These are phyloP conservation scores for Alternaria incomplexa DNA, from an alignment of 2,329 filamentous ascomycete species.

Conservation along the genomic window DNA sequence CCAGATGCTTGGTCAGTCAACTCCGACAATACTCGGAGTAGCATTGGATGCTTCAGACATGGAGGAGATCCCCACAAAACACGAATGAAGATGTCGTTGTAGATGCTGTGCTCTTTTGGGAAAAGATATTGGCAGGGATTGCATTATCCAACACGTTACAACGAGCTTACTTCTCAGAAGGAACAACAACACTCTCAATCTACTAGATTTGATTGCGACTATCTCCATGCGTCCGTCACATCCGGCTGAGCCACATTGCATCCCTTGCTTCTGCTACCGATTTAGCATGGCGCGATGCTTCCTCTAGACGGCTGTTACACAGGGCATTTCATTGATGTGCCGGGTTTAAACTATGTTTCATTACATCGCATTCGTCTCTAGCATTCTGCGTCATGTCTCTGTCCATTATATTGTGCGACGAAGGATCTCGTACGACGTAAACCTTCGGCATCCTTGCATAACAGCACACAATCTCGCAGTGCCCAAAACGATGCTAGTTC, in stretches of 20 bases:
- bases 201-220: background rate
- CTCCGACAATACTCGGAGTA: background rate
- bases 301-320: background rate
- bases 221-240: background rate
- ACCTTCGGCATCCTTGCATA: background rate
- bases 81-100: background rate
- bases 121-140: conserved; percentile 1
- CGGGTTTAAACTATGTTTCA: background rate
- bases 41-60: background rate
- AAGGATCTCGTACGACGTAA: background rate
- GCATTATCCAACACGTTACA: conserved; percentile 4
- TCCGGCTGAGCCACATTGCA: background rate
- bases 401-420: background rate
- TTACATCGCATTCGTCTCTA: background rate
- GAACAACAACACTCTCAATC: background rate
- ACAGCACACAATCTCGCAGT: background rate
- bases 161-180: background rate
- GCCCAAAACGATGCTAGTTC: background rate
- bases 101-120: background rate
- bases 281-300: background rate
- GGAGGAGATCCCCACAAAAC: background rate
- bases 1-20: background rate
- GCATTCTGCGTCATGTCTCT: background rate
- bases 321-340: background rate
- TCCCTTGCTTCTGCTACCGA: background rate